Conservation (phyloP, 1,139 yeast species). For the Yamadazyma mexicana region DNA sequence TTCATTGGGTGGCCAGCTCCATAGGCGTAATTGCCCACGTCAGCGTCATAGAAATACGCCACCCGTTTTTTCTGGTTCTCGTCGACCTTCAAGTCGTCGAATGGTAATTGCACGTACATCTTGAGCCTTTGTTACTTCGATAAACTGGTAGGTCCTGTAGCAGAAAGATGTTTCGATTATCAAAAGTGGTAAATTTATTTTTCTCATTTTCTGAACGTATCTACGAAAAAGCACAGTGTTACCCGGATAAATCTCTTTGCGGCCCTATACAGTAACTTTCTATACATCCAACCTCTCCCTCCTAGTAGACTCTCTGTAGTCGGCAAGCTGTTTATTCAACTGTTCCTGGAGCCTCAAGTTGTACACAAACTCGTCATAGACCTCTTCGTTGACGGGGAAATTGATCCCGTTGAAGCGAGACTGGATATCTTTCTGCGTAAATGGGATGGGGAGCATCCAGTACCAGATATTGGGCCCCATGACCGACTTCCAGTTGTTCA, state of each 20-base stretch:
- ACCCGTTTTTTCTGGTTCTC: conserved; percentile 43
- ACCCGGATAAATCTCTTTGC: conserved; percentile 1
- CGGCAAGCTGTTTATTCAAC: conserved; percentile 44
- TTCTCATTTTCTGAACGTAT: not conserved
- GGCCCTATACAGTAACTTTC: too few species aligned
- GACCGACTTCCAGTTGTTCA: conserved; percentile 60
- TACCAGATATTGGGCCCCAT: conserved; percentile 68
- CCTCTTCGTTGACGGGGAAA: conserved; percentile 46
- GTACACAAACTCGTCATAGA: conserved; percentile 41
- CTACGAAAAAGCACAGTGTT: not conserved
- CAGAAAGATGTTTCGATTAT: not conserved
- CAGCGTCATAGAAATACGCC: conserved; percentile 59
- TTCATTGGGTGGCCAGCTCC: conserved; percentile 99
- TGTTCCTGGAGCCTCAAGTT: conserved; percentile 48
- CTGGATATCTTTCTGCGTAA: conserved; percentile 22
- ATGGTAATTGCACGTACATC: conserved; percentile 47
- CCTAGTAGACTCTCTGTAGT: conserved; percentile 20
- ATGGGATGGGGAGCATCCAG: conserved; percentile 71
- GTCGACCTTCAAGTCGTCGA: conserved; percentile 46
- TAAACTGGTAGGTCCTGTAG: not conserved
- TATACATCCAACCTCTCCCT: not conserved
- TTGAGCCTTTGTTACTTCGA: not conserved
- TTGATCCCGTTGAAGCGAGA: conserved; percentile 51
- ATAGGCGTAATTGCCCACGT: conserved; percentile 95
- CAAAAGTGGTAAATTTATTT: conserved; percentile 1